Base-by-base conservation (phyloP, 73 alveolate genomes). In the Tetrahymena thermophila region DNA sequence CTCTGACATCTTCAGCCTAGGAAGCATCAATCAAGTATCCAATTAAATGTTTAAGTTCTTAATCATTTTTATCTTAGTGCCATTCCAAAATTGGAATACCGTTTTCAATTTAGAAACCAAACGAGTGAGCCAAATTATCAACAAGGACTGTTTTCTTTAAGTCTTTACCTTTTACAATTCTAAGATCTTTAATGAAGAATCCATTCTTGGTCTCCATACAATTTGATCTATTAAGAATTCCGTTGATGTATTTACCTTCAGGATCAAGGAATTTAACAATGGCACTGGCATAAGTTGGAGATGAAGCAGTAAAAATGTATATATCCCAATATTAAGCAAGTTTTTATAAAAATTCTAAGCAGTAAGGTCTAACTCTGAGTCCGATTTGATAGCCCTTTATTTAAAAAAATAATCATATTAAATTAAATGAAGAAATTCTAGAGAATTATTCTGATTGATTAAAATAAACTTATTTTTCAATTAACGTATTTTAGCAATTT, bases 61-160 rank as follows among this genome's bases (percentile, higher is more conserved):
- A 96, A 96, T 98, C 99, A 5, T 85, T 35, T 93, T 93, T 84
- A 93, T 97, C 98, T 31, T 94, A 85, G 84, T 97, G 97, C 96
- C 97, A 98, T 42, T 98, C 98, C 34, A 98, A 83, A 43, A 98
- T 98, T 31, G 99, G 99, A 14, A 98, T 97, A n/a, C 99, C 99
- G 84, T 98, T 98, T 34, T 98, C 98, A 37, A 98, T 96, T 93
- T 98, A 97, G 94, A 85, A 98, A 21, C 99, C 99, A 94, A 98
- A 98, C 13, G 99, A 97, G 57, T 97, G 97, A 34, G 98, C 99
- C 42, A 99, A 97, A 96, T 98, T 98, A 98, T 98, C 99, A 35
- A 98, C 98, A 56, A 98, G 96, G 25, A 98, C 97, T 1, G 98
- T 94, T 96, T 98, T 98, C 94, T 97, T 96, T 93, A 98, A 95